Conservation (phyloP, 106 monocot species). For the Posidonia australis region DNA sequence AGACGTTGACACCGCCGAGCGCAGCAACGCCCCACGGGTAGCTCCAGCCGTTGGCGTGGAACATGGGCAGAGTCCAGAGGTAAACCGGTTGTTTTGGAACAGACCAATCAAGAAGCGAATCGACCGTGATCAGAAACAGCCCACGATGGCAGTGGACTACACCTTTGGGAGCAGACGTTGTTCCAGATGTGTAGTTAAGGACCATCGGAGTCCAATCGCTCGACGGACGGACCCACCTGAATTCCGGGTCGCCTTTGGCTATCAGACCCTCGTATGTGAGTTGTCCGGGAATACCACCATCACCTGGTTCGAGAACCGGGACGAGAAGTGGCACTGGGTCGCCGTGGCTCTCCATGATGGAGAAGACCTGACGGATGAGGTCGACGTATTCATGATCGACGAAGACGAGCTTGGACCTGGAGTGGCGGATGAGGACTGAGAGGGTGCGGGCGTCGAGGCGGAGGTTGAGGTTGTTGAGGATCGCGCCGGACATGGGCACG, state of each 20-base stretch:
- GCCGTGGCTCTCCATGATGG: not conserved
- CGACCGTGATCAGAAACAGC: constrained; percentile 32
- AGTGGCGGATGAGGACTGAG: constrained; percentile 32
- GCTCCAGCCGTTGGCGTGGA: constrained; percentile 87
- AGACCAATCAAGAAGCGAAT: constrained; percentile 49
- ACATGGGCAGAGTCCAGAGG: constrained; percentile 89
- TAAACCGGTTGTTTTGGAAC: constrained; percentile 42
- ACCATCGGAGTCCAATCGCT: constrained; percentile 69
- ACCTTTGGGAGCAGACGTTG: constrained; percentile 74
- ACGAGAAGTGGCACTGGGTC: constrained; percentile 11
- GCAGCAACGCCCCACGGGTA: constrained; percentile 73
- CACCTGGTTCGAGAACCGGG: constrained; percentile 22
- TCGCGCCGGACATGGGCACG: constrained; percentile 54
- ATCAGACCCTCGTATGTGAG: constrained; percentile 9
- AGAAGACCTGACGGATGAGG: constrained; percentile 21
- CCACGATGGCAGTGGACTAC: constrained; percentile 83
- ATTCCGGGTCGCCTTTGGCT: constrained; percentile 37
- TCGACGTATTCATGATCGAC: constrained; percentile 29
- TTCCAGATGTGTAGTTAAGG: constrained; percentile 86
- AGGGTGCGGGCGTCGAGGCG: constrained; percentile 35
- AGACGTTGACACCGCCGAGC: constrained; percentile 67
- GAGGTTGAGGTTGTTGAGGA: constrained; percentile 31
- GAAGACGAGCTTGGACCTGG: constrained; percentile 42
- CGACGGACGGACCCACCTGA: constrained; percentile 48
- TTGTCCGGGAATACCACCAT: constrained; percentile 4